These are phyloP conservation scores for Teunomyces tritomae DNA, from an alignment of 805 yeast species.

Conservation along the genomic window DNA sequence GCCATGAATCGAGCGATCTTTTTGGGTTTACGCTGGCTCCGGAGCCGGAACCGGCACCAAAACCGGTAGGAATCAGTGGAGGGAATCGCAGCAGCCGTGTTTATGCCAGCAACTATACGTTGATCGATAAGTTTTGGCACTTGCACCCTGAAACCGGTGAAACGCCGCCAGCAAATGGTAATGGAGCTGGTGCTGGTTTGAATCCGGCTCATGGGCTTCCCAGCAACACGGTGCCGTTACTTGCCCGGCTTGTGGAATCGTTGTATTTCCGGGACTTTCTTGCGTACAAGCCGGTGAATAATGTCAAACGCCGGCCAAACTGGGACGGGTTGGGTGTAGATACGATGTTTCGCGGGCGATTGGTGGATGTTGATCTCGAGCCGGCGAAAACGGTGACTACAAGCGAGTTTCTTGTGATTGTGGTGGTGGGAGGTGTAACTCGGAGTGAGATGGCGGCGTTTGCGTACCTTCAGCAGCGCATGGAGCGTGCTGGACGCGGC, in stretches of 20 bases:
- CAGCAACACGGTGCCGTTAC: constrained; percentile 73
- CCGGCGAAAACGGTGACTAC: neutral
- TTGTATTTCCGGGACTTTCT: constrained; percentile 58
- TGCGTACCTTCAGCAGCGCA: constrained; percentile 52
- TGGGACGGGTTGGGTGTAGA: constrained; percentile 44
- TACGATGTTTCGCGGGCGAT: constrained; percentile 41
- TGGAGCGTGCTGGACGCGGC: constrained; percentile 21
- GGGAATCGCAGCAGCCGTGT: constrained; percentile 19
- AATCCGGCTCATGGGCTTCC: constrained; percentile 67
- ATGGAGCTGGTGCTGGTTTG: constrained; percentile 34
- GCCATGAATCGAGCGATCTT: constrained; percentile 6
- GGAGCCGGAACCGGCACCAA: constrained; percentile 14
- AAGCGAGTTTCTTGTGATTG: constrained; percentile 41
- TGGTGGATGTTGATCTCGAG: constrained; percentile 34
- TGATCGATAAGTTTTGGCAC: constrained; percentile 44
- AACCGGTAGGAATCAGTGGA: constrained; percentile 32
- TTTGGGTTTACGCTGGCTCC: neutral
- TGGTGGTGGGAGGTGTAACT: constrained; percentile 82
- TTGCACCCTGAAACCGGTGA: constrained; percentile 44
- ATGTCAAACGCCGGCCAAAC: constrained; percentile 35
- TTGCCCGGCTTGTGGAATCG: constrained; percentile 65
- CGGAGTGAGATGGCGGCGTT: constrained; percentile 78
- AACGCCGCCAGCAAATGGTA: constrained; percentile 6
- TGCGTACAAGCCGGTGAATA: constrained; percentile 38
- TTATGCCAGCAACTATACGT: constrained; percentile 32